Evolutionary conservation across 352 stramenopile genomes (phyloP), one percentile per base, ranked within the genome.

Genomic region (Pythium brachiatum): DNA sequence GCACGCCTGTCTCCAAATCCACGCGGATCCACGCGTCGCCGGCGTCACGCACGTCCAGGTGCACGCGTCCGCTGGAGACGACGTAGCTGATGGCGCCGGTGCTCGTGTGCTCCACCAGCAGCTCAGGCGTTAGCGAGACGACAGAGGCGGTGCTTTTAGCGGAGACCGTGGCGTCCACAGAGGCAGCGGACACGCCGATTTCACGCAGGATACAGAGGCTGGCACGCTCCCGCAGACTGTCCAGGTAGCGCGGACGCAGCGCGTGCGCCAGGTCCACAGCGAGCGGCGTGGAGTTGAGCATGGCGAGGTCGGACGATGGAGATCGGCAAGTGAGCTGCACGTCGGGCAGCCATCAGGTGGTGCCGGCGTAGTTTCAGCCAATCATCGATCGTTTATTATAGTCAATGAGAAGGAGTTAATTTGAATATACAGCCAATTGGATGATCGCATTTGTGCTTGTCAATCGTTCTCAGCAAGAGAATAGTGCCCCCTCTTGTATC

Each of bases 1-100:
- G 60, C 51, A 83, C 69, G 50, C 73, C 79, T 7, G 73, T 62
- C 6, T 62, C 48, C n/a, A 92, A 60, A 20, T 67, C 51, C 48
- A 73, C 72, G 41, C 83, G 83, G 56, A 92, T 73, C 83, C 83
- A 92, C 51, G 73, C 81, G 54, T 92, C 76, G 16, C 75, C 83
- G 32, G 76, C 80, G 66, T 92, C 83, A 20, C 83, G 83, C 38
- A 89, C 75, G 69, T 90, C 78, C 54, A 92, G 51, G 26, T 78
- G 76, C 51, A 86, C 70, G 53, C 71, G 64, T 20, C 83, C 81
- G 9, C 64, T 53, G 0, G 53, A 41, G 16, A 89, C 73, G 16
- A 48, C 70, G 72, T 90, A 92, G 32, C 51, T 15, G 18, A 70
- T 51, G 7, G 27, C 44, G 18, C 64, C 36, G 51, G 36, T 7